Evolutionary conservation across 768 basidiomycete species (phyloP).

Genomic region (Amanita thiersii): DNA sequence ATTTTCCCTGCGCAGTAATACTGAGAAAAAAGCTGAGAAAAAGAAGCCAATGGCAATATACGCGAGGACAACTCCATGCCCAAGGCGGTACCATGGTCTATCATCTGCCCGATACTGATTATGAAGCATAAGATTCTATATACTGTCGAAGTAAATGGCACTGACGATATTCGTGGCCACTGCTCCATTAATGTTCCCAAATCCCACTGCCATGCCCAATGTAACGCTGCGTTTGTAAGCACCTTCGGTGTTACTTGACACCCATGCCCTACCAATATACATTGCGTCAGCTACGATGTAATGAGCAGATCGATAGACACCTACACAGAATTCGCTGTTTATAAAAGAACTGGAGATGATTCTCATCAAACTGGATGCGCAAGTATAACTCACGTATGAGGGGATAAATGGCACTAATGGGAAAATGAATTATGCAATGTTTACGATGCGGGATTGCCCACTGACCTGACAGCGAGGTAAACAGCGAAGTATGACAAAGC

Average conservation of each 20-base stretch:
- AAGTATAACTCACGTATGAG: constrained; percentile 33
- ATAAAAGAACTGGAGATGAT: neutral
- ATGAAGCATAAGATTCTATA: neutral
- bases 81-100: constrained; percentile 59
- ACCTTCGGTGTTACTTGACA: constrained; percentile 65
- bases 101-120: constrained; percentile 56
- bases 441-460: constrained; percentile 8
- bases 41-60: constrained; percentile 64
- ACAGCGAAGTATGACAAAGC: constrained; percentile 66
- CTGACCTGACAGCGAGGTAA: constrained; percentile 64
- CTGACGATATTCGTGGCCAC: constrained; percentile 59
- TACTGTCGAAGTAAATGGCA: constrained; percentile 10
- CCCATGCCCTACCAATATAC: constrained; percentile 48
- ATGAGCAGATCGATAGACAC: constrained; percentile 10
- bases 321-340: constrained; percentile 43
- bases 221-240: constrained; percentile 67
- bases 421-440: neutral
- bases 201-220: constrained; percentile 63
- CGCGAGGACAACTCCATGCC: constrained; percentile 60
- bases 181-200: constrained; percentile 64
- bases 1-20: constrained; percentile 51
- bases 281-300: constrained; percentile 3
- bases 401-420: constrained; percentile 38
- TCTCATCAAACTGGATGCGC: neutral
- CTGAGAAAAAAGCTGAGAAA: constrained; percentile 38